Evolutionary conservation across 192 early-diverging fungal genomes (phyloP), one percentile per base, ranked within the genome.

Genomic region (Podochytrium sp.): DNA sequence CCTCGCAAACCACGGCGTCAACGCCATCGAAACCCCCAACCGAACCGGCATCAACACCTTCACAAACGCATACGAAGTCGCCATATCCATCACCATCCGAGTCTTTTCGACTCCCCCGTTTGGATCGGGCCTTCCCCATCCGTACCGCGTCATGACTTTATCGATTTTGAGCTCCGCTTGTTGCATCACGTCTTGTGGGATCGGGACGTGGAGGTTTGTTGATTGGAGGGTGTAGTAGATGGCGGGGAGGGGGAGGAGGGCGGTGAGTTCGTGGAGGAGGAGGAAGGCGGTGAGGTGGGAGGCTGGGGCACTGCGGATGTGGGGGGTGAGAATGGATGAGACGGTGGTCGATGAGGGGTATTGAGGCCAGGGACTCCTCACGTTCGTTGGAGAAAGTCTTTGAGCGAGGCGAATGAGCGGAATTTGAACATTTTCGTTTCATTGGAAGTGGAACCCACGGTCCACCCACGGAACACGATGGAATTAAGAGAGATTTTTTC

Each of bases 231-330:
- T 58, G 65, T 86, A 91, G 77, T 94, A 97, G 23, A 95, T 70
- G 12, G 90, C 65, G 0, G 89, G 89, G 30, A 97, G 76, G 6
- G 94, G 96, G 0, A 90, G 79, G 29, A 97, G 79, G 1, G 94
- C 96, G 1, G 96, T 97, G 2, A 95, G 58, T 80, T 97, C 94
- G 76, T 97, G 96, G 29, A 97, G 84, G 18, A 96, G 67, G 5
- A 87, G 84, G 78, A 97, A 97, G 1, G 93, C 71, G 29, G 76
- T 76, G 23, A 86, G 71, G 57, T 84, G 78, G 5, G 85, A 77
- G 14, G 65, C 82, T 3, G 85, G 85, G 7, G 70, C 57, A 33
- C 61, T 43, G n/a, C n/a, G 10, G 59, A 78, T 66, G 23, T 50
- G 51, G 10, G 4, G 0, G 39, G 59, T 69, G n/a, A n/a, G n/a